Evolutionary conservation across 2,329 filamentous ascomycete genomes (phyloP).

Genomic region (Teratosphaeriaceae sp.): DNA sequence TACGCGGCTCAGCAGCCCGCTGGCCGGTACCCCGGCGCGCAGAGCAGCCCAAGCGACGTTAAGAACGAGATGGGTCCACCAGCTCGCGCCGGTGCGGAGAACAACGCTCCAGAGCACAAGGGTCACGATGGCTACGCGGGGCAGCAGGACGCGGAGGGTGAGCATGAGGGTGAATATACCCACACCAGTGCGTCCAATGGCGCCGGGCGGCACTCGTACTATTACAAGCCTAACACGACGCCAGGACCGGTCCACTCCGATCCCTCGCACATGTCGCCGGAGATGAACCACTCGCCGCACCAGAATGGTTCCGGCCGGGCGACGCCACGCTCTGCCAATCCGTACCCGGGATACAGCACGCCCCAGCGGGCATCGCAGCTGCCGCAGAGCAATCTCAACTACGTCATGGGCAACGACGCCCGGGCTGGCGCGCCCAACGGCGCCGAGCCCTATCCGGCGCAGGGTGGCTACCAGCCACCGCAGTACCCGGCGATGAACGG

Average conservation of each 20-base stretch:
- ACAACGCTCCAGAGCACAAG: conserved; percentile 61
- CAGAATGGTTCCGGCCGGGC: conserved; percentile 76
- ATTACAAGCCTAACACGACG: conserved; percentile 62
- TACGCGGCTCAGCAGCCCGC: conserved; percentile 63
- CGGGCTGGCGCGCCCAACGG: conserved; percentile 48
- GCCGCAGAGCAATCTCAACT: conserved; percentile 78
- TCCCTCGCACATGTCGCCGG: conserved; percentile 68
- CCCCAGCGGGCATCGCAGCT: conserved; percentile 62
- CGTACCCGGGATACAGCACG: conserved; percentile 72
- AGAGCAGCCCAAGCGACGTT: conserved; percentile 50
- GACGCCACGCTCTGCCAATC: conserved; percentile 71
- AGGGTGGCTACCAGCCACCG: conserved; percentile 56
- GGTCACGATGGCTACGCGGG: conserved; percentile 53
- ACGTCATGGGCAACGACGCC: conserved; percentile 70
- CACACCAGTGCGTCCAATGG: conserved; percentile 70
- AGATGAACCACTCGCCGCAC: conserved; percentile 79
- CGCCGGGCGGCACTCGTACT: conserved; percentile 65
- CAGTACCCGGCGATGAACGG: conserved; percentile 60
- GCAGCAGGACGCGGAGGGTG: conserved; percentile 28
- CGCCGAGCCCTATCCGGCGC: conserved; percentile 55
- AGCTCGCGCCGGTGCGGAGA: conserved; percentile 53
- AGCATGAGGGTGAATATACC: conserved; percentile 68
- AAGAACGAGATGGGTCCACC: conserved; percentile 89
- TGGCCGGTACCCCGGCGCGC: conserved; percentile 56
- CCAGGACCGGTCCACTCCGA: conserved; percentile 60